A percentile compares a stretch with the other conserved stretches of the same genome.
These are phyloP conservation scores for Hemileccinum rubropunctum DNA, from an alignment of 768 basidiomycete species.

Conservation along the genomic window DNA sequence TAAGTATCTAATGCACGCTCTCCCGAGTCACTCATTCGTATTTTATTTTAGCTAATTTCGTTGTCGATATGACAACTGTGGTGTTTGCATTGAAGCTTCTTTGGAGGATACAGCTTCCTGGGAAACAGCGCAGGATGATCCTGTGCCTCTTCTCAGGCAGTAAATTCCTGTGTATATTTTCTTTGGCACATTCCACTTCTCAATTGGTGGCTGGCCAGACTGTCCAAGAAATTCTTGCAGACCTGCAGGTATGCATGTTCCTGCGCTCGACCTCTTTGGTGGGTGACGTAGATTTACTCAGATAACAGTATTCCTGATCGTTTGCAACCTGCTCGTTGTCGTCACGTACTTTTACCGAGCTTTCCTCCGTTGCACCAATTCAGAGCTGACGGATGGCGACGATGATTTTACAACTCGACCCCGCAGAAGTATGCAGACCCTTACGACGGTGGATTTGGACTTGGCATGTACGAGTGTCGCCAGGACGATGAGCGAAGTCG, in stretches of 20 bases:
- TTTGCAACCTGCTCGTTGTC: conserved; percentile 1
- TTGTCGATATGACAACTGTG: background rate
- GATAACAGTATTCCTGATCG: background rate
- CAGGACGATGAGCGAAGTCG: background rate
- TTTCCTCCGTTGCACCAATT: background rate
- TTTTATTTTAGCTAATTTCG: conserved; percentile 3
- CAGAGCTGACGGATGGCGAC: background rate
- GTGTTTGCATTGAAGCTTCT: conserved; percentile 12
- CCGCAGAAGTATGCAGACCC: background rate
- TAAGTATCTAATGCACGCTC: background rate
- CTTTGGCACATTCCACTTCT: background rate
- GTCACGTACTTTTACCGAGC: conserved; percentile 3
- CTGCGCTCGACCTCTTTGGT: background rate
- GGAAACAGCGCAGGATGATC: conserved; percentile 9
- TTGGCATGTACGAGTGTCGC: background rate
- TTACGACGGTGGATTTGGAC: background rate
- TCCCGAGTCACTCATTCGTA: background rate
- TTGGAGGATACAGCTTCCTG: conserved; percentile 14
- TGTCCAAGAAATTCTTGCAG: background rate
- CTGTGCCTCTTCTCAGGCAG: background rate
- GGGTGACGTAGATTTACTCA: background rate
- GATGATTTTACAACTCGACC: background rate
- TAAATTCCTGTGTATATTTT: background rate
- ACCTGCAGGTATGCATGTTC: background rate
- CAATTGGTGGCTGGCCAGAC: background rate